Evolutionary conservation across 371 early-diverging fungal species (phyloP).

Genomic region (Rhizopus arrhizus): DNA sequence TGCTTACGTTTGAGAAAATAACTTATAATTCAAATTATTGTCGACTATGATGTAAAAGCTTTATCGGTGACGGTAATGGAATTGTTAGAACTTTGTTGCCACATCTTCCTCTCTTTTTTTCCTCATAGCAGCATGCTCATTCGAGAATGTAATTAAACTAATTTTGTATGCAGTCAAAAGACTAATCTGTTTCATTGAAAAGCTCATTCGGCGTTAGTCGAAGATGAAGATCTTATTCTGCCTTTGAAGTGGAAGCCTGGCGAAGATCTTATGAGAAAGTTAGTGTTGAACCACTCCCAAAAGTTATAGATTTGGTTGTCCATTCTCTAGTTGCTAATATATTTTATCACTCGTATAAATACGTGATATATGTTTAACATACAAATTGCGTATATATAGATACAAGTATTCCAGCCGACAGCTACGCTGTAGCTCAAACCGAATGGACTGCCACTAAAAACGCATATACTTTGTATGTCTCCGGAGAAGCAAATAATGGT

Average conservation of each 20-base stretch:
- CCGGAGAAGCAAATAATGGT: constrained; percentile 4
- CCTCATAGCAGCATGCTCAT: neutral
- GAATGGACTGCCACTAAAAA: constrained; percentile 16
- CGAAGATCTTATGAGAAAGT: constrained; percentile 17
- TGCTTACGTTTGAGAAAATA: too few species aligned
- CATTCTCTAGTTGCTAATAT: constrained; percentile 20
- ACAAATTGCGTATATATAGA: constrained; percentile 5
- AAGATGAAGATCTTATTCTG: constrained; percentile 12
- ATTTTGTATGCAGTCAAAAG: neutral
- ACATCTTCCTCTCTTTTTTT: neutral
- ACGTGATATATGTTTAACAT: constrained; percentile 16
- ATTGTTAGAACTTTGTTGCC: too few species aligned
- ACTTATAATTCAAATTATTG: too few species aligned
- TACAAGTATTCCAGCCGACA: constrained; percentile 17
- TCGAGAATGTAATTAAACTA: neutral
- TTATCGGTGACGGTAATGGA: too few species aligned
- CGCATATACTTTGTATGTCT: constrained; percentile 14
- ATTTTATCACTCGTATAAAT: constrained; percentile 18
- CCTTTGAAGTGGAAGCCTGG: constrained; percentile 26
- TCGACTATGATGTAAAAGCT: too few species aligned
- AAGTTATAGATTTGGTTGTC: constrained; percentile 20
- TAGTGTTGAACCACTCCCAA: constrained; percentile 21
- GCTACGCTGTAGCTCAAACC: constrained; percentile 12
- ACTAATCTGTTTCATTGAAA: neutral
- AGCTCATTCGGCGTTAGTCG: constrained; percentile 8